Evolutionary conservation across 805 yeast species (phyloP), one percentile per base, ranked within the genome.

Genomic region (Suhomyces emberorum): DNA sequence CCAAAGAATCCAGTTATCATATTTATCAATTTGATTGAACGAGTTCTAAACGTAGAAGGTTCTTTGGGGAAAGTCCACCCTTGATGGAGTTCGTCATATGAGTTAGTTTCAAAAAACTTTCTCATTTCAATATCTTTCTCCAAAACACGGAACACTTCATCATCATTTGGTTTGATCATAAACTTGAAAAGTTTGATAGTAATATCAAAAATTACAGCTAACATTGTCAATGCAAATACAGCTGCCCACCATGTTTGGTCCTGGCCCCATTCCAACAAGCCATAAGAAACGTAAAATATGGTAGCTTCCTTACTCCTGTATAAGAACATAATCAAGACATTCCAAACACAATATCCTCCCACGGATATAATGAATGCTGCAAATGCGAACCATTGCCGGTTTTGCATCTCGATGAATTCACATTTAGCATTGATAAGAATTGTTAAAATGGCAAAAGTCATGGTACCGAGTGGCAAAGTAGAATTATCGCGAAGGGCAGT

Each of bases 211-310:
- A 79, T 58, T 10, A 85, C 46, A 2, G 91, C 83, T 35, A 86
- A 65, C 0, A 76, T 61, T 1, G 69, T 56, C 14, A 84, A 54
- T 1, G 80, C 70, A 20, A 87, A 52, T 22, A 85, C 61, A 0
- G 87, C 59, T 1, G 87, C 86, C 98, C 98, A 93, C 78, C 88
- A 91, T 1, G 85, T 72, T n/a, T 69, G 56, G 54, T 93, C 97
- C 15, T 46, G 60, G 15, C 98, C 98, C 64, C 87, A 88, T 34
- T 77, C 77, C 32, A 79, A 59, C 32, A 93, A 66, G 2, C 93
- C 95, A 42, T 75, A 70, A 6, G 70, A 66, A 2, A 85, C 96
- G 55, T 76, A 85, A 59, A 77, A 88, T 10, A 85, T 84, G 37
- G 76, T 63, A 22, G 71, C 69, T 35, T 53, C 75, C 53, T 63